These are phyloP conservation scores for Ceratocystis colombiana DNA, from an alignment of 2,329 filamentous ascomycete species.

Conservation along the genomic window DNA sequence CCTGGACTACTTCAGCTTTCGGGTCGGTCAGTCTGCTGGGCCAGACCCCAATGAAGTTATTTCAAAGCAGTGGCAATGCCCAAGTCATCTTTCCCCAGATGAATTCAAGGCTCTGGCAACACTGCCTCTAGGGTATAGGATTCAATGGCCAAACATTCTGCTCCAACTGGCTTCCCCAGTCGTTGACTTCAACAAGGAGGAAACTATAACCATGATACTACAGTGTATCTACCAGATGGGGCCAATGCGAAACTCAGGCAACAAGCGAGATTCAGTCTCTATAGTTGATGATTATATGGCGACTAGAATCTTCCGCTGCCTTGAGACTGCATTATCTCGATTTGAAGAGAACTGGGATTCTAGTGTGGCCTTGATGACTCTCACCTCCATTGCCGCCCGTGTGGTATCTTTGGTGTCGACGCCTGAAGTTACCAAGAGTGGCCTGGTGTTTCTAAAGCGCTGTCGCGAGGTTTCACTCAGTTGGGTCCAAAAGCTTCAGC, in stretches of 20 bases:
- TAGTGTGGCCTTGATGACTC: constrained; percentile 34
- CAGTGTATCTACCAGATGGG: constrained; percentile 44
- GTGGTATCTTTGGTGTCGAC: constrained; percentile 32
- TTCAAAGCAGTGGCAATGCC: constrained; percentile 40
- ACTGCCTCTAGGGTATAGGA: constrained; percentile 38
- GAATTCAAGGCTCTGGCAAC: constrained; percentile 46
- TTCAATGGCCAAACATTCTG: constrained; percentile 50
- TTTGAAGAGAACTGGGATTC: constrained; percentile 46
- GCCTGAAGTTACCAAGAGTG: constrained; percentile 29
- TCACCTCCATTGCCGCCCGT: constrained; percentile 36
- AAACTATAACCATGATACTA: constrained; percentile 39
- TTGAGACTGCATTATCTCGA: constrained; percentile 30
- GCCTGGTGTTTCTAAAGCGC: constrained; percentile 31
- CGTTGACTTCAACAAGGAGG: constrained; percentile 42
- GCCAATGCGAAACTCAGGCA: constrained; percentile 25
- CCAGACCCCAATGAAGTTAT: constrained; percentile 42
- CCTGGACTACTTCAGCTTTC: constrained; percentile 36
- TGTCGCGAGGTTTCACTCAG: constrained; percentile 32
- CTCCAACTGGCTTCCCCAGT: constrained; percentile 39
- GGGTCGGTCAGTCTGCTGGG: constrained; percentile 29
- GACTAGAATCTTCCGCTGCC: constrained; percentile 29
- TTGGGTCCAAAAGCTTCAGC: constrained; percentile 35
- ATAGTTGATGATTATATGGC: constrained; percentile 31
- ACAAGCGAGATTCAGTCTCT: not conserved
- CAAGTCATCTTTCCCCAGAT: constrained; percentile 39